Evolutionary conservation across 1,139 yeast genomes (phyloP).

Genomic region (Debaryomycetaceae sp.): DNA sequence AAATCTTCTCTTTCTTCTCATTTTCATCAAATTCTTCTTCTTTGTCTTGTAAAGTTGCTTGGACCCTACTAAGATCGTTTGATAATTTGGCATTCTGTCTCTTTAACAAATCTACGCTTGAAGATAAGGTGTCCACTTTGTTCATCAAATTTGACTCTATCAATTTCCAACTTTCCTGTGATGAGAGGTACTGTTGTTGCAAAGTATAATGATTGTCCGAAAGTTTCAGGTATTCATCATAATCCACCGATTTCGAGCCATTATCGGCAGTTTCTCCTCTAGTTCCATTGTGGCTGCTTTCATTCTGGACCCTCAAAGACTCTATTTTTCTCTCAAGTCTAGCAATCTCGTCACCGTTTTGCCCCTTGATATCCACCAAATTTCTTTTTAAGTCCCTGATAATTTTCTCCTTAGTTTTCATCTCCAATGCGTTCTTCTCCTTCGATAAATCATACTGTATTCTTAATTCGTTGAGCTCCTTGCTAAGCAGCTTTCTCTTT

Average conservation of each 20-base stretch:
- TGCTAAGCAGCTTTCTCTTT: constrained; percentile 23
- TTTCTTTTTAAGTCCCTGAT: constrained; percentile 27
- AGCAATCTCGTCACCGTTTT: constrained; percentile 42
- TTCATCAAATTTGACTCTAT: constrained; percentile 52
- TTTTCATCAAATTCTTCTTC: constrained; percentile 20
- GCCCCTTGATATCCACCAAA: constrained; percentile 27
- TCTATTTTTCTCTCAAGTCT: constrained; percentile 52
- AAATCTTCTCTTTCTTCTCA: constrained; percentile 10
- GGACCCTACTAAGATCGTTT: constrained; percentile 26
- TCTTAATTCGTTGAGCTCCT: constrained; percentile 35
- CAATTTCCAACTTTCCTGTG: constrained; percentile 64
- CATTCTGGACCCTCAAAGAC: constrained; percentile 28
- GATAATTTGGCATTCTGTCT: constrained; percentile 27
- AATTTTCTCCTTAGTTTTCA: constrained; percentile 25
- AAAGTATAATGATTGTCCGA: constrained; percentile 46
- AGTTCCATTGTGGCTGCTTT: constrained; percentile 7
- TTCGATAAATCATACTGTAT: constrained; percentile 40
- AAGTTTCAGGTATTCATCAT: constrained; percentile 38
- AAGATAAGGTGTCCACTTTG: constrained; percentile 45
- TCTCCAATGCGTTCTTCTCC: constrained; percentile 34
- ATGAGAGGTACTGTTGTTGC: constrained; percentile 64
- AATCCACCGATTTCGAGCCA: constrained; percentile 16
- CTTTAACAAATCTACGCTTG: constrained; percentile 32
- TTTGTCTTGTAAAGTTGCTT: constrained; percentile 17
- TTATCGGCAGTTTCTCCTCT: constrained; percentile 9